Percentiles rank a stretch among this genome's conserved stretches.
Evolutionary conservation across 164 flowering plant species (phyloP).

Genomic region (Macadamia tetraphylla): DNA sequence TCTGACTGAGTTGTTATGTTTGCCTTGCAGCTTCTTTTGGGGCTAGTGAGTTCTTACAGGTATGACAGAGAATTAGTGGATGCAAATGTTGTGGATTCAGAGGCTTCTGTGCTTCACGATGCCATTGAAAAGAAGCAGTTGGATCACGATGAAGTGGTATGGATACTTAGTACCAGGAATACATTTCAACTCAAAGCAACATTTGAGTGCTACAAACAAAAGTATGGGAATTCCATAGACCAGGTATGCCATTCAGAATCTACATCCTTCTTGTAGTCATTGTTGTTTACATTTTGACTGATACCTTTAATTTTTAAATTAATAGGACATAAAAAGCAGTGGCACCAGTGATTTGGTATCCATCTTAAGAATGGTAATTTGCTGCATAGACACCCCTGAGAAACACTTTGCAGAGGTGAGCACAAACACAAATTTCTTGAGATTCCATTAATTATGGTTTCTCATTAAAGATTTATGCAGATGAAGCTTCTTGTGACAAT

Average conservation of each 20-base stretch:
- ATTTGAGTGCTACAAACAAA: slow-evolving; percentile 43
- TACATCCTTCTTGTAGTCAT: no score
- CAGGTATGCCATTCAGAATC: slow-evolving; percentile 32
- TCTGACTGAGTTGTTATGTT: no score
- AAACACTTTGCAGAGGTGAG: slow-evolving; percentile 74
- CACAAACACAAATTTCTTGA: background rate
- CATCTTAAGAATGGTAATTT: slow-evolving; percentile 35
- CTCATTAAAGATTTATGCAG: background rate
- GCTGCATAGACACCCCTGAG: slow-evolving; percentile 66
- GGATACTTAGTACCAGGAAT: slow-evolving; percentile 63
- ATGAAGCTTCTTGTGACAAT: background rate
- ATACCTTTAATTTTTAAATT: no score
- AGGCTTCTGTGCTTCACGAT: slow-evolving; percentile 46
- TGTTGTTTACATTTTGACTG: no score
- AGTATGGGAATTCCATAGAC: slow-evolving; percentile 42
- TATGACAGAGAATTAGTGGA: slow-evolving; percentile 55
- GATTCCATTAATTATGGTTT: background rate
- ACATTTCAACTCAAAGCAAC: slow-evolving; percentile 58
- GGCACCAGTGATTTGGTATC: slow-evolving; percentile 39
- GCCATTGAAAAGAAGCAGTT: slow-evolving; percentile 44
- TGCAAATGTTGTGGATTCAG: slow-evolving; percentile 31
- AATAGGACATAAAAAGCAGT: slow-evolving; percentile 45
- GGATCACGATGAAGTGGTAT: slow-evolving; percentile 41
- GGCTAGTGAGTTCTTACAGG: slow-evolving; percentile 65
- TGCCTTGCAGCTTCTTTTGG: slow-evolving; percentile 48